Percentiles rank a stretch among this genome's conserved stretches.
phyloP scores from a whole-genome alignment of 495 filamentous ascomycete genomes.

The Opeltia flavorubescens region DNA sequence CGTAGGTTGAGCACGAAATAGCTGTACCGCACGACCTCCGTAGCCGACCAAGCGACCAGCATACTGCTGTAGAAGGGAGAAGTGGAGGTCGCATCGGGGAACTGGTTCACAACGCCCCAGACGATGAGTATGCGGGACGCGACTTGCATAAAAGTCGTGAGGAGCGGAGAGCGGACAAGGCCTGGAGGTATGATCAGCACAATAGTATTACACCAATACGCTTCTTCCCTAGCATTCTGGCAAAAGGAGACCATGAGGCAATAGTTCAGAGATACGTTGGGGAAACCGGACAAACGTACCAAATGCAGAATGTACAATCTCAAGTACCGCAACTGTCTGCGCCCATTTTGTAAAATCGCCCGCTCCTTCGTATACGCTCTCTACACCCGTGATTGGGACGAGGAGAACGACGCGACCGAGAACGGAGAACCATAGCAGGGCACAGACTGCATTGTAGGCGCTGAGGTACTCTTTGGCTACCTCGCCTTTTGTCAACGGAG shows the following conservation, averaged over 20 bases:
- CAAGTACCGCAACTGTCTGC: conserved; percentile 70
- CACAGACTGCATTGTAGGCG: conserved; percentile 67
- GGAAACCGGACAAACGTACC: conserved; percentile 27
- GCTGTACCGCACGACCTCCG: conserved; percentile 77
- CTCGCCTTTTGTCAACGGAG: neutral
- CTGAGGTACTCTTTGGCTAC: conserved; percentile 46
- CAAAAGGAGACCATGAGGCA: neutral
- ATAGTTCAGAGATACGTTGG: neutral
- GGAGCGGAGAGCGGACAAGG: conserved; percentile 67
- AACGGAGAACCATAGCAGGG: conserved; percentile 59
- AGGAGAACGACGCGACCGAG: conserved; percentile 44
- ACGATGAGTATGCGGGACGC: conserved; percentile 67
- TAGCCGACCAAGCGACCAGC: conserved; percentile 70
- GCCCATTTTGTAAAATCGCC: conserved; percentile 59
- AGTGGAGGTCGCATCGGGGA: conserved; percentile 28
- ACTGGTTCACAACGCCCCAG: conserved; percentile 60
- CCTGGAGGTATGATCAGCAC: conserved; percentile 26
- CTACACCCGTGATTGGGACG: conserved; percentile 35
- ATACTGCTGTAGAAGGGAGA: conserved; percentile 48
- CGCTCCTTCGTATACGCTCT: conserved; percentile 33
- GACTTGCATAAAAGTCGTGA: conserved; percentile 84
- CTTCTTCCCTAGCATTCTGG: neutral
- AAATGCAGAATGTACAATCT: conserved; percentile 63
- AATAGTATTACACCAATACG: neutral
- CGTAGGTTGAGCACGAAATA: conserved; percentile 69